Base-by-base conservation (phyloP, 768 basidiomycete genomes). In the Psilocybe cubensis region DNA sequence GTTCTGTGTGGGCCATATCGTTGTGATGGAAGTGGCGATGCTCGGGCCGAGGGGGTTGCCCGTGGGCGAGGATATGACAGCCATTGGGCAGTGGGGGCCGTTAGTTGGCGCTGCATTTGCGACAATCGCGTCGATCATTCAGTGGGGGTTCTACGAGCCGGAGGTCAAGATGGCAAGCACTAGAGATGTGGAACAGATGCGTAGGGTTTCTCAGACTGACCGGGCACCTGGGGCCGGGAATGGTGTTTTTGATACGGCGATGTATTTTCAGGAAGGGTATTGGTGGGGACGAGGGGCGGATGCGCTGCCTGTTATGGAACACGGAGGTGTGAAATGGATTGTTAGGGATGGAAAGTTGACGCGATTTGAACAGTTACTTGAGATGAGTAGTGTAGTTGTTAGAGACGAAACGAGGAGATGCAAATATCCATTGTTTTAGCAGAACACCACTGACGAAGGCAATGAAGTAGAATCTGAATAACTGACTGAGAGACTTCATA, bases 21-120 rank as follows among this genome's bases (percentile, higher is more conserved):
- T 59, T 12, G 11, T 45, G 23, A 43, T 54, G 28, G 54, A 59
- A 41, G 33, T 44, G 1, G 42, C 47, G 21, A n/a, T 55, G 49
- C 38, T 55, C 12, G 38, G 53, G n/a, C 54, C 42, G 43, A 42
- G 49, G 8, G 42, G 58, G n/a, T n/a, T 52, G 24, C 58, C 58
- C 1, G 24, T 55, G 43, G 48, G 54, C n/a, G 54, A 52, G 43
- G 38, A 59, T 31, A 42, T 54, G 31, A 55, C 53, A 3, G 58
- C 58, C n/a, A 56, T 59, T 18, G 58, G 54, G n/a, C 58, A 59
- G 29, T 59, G 58, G 47, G 53, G 35, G 5, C 53, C 44, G 0
- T 42, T 59, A 43, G 50, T 59, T 14, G 58, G 54, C n/a, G 54
- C 54, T 17, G 53, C 58, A 31, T 45, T 59, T 35, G 54, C 50